A percentile compares a stretch with the other conserved stretches of the same genome.
These are phyloP conservation scores for Scheffersomyces spartinae DNA, from an alignment of 805 yeast genomes.

Conservation along the genomic window DNA sequence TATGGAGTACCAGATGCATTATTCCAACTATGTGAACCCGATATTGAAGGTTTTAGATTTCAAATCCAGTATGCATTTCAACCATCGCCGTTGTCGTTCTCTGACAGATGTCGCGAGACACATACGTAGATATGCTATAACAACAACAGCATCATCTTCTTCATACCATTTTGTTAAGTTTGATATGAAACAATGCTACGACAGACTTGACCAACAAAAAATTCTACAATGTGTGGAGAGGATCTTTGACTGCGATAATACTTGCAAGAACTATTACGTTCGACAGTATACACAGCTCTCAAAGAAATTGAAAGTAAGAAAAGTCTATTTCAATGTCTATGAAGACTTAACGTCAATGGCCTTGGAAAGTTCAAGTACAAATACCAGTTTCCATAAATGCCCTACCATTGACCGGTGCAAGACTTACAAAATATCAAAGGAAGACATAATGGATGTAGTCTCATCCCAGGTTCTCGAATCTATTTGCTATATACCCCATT, in stretches of 20 bases:
- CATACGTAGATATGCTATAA: slow-evolving; percentile 17
- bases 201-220: slow-evolving; percentile 44
- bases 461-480: too few species aligned
- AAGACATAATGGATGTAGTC: slow-evolving; percentile 35
- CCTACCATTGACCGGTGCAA: slow-evolving; percentile 19
- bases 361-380: not conserved
- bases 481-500: too few species aligned
- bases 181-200: slow-evolving; percentile 72
- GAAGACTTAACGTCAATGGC: slow-evolving; percentile 2
- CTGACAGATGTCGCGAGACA: slow-evolving; percentile 33
- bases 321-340: not conserved
- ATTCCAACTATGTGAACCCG: slow-evolving; percentile 1
- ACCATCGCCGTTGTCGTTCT: too few species aligned
- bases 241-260: slow-evolving; percentile 14
- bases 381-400: slow-evolving; percentile 3
- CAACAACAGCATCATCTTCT: too few species aligned
- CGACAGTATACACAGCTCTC: too few species aligned
- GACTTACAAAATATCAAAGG: slow-evolving; percentile 24
- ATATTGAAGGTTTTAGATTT: slow-evolving; percentile 1
- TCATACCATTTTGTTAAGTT: slow-evolving; percentile 57
- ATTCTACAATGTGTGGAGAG: slow-evolving; percentile 21
- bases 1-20: slow-evolving; percentile 1
- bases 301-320: too few species aligned
- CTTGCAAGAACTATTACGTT: slow-evolving; percentile 9
- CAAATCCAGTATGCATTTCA: slow-evolving; percentile 25